Conservation (phyloP, 495 filamentous ascomycete genomes). For the Talaromyces stipitatus region DNA sequence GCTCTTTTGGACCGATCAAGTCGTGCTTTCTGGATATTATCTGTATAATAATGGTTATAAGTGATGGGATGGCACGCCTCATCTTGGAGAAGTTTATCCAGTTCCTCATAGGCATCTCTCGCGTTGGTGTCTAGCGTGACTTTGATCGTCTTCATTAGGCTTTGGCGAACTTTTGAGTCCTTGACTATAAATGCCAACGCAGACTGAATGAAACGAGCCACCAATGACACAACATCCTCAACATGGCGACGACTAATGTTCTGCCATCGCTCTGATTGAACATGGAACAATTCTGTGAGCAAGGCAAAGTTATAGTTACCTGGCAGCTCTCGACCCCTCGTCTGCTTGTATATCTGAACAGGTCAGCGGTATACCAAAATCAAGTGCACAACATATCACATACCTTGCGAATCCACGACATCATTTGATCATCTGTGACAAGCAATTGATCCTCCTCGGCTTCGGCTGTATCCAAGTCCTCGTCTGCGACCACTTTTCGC, state of each 20-base stretch:
- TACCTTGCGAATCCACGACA: neutral
- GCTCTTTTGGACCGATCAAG: conserved; percentile 8
- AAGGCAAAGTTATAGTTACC: conserved; percentile 38
- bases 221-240: conserved; percentile 3
- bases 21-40: conserved; percentile 29
- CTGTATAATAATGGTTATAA: conserved; percentile 41
- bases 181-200: too few species aligned
- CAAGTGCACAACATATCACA: neutral
- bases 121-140: conserved; percentile 17
- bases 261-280: conserved; percentile 25
- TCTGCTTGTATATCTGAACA: conserved; percentile 13
- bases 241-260: conserved; percentile 15
- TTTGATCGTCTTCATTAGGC: conserved; percentile 9
- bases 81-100: conserved; percentile 35
- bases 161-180: too few species aligned
- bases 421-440: neutral
- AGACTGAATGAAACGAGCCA: conserved; percentile 12
- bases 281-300: conserved; percentile 28
- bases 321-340: conserved; percentile 30
- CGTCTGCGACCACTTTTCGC: conserved; percentile 13
- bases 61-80: conserved; percentile 34
- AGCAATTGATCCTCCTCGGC: too few species aligned
- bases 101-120: conserved; percentile 19
- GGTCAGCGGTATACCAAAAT: neutral
- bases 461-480: too few species aligned